These are phyloP conservation scores for Xylariaceae sp. DNA, from an alignment of 2,329 filamentous ascomycete genomes.

Conservation along the genomic window DNA sequence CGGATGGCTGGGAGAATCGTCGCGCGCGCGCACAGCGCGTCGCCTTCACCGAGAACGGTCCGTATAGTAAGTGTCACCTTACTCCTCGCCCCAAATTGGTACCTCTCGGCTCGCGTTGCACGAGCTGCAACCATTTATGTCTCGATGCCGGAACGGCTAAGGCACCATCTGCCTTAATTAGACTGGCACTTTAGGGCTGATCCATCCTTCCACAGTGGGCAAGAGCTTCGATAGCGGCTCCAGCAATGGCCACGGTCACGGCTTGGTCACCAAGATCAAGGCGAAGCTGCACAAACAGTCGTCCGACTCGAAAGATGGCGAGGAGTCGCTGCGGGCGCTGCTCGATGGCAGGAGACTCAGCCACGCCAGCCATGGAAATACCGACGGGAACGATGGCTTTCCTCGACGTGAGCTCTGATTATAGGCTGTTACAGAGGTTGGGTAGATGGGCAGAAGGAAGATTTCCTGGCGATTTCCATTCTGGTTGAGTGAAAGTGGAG, in stretches of 20 bases:
- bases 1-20: conserved; percentile 23
- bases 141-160: too few relatives aligned
- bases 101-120: too few relatives aligned
- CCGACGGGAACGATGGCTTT: not conserved
- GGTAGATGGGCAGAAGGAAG: too few relatives aligned
- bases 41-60: conserved; percentile 20
- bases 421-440: too few relatives aligned
- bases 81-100: too few relatives aligned
- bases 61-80: too few relatives aligned
- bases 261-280: conserved; percentile 7
- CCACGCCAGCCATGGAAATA: not conserved
- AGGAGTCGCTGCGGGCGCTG: conserved; percentile 12
- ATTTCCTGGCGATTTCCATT: too few relatives aligned
- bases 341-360: conserved; percentile 8
- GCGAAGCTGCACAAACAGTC: conserved; percentile 1
- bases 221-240: conserved; percentile 13
- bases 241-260: conserved; percentile 5
- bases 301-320: conserved; percentile 1
- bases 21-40: conserved; percentile 22
- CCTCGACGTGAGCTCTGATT: not conserved
- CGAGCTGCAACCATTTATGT: too few relatives aligned
- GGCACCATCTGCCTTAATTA: too few relatives aligned
- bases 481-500: too few relatives aligned
- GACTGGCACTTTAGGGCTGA: too few relatives aligned
- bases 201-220: too few relatives aligned